Percentiles rank a stretch among this genome's conserved stretches.
These are phyloP conservation scores for Cyclotella choctawhatcheeana DNA, from an alignment of 108 stramenopile species.

Conservation along the genomic window DNA sequence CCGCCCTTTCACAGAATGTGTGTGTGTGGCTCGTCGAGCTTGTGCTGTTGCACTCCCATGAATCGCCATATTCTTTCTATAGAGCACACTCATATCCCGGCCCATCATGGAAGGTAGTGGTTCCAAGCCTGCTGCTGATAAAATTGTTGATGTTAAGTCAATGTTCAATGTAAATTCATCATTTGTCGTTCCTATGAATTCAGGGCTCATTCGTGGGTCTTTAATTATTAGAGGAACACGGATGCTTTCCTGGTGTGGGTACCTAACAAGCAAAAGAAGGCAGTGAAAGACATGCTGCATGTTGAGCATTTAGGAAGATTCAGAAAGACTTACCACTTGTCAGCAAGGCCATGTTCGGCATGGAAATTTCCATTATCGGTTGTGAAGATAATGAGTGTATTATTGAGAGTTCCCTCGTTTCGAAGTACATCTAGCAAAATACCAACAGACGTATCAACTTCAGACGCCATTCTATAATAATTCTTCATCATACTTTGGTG, in stretches of 20 bases:
- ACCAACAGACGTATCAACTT: constrained; percentile 71
- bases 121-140: constrained; percentile 65
- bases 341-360: constrained; percentile 74
- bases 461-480: constrained; percentile 80
- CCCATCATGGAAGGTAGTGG: constrained; percentile 67
- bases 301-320: not conserved
- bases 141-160: constrained; percentile 69
- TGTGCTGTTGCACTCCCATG: constrained; percentile 25
- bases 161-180: constrained; percentile 71
- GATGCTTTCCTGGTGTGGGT: constrained; percentile 74
- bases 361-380: constrained; percentile 75
- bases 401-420: constrained; percentile 51
- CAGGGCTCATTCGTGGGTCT: constrained; percentile 69
- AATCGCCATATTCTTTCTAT: constrained; percentile 44
- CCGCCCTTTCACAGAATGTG: constrained; percentile 17
- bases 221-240: constrained; percentile 71
- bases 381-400: constrained; percentile 76
- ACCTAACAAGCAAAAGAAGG: constrained; percentile 7
- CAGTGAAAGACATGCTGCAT: not conserved
- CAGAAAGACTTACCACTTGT: constrained; percentile 58
- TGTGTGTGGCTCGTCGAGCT: constrained; percentile 15
- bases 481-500: constrained; percentile 79
- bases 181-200: constrained; percentile 54
- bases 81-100: constrained; percentile 67
- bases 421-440: constrained; percentile 60